Percentiles rank a stretch among this genome's conserved stretches.
These are phyloP conservation scores for Neocucurbitaria cava DNA, from an alignment of 2,329 filamentous ascomycete species.

Conservation along the genomic window DNA sequence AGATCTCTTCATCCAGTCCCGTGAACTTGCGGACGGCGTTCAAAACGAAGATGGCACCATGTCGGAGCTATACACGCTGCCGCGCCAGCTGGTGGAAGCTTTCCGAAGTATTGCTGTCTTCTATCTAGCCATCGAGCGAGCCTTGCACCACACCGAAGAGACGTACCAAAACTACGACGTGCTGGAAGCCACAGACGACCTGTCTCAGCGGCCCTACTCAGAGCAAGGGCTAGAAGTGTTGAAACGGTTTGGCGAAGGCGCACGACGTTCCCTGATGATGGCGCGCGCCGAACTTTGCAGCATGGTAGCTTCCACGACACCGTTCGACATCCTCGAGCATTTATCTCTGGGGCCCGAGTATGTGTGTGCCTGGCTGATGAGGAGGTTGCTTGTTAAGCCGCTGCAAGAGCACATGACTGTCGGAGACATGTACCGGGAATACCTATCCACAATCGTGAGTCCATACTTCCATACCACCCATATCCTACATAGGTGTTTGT, in stretches of 20 bases:
- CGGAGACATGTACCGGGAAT: slow-evolving; percentile 41
- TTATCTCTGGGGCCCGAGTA: slow-evolving; percentile 39
- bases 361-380: slow-evolving; percentile 39
- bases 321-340: slow-evolving; percentile 17
- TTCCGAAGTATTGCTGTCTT: slow-evolving; percentile 32
- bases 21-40: slow-evolving; percentile 37
- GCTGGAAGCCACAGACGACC: not conserved
- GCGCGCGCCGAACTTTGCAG: slow-evolving; percentile 34
- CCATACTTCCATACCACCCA: not conserved
- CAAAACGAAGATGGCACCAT: slow-evolving; percentile 30
- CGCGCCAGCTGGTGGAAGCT: slow-evolving; percentile 27
- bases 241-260: slow-evolving; percentile 23
- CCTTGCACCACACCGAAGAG: slow-evolving; percentile 25
- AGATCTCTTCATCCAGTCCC: slow-evolving; percentile 16
- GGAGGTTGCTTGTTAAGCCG: slow-evolving; percentile 38
- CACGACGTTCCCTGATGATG: slow-evolving; percentile 11
- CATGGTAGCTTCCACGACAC: slow-evolving; percentile 27
- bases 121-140: slow-evolving; percentile 36
- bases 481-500: no score
- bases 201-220: slow-evolving; percentile 9
- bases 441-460: slow-evolving; percentile 40
- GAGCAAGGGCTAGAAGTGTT: slow-evolving; percentile 23
- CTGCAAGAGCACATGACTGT: slow-evolving; percentile 32
- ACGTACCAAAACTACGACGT: not conserved
- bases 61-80: slow-evolving; percentile 34